Conservation (phyloP, 2,329 filamentous ascomycete genomes). For the Exserohilum rostratum region DNA sequence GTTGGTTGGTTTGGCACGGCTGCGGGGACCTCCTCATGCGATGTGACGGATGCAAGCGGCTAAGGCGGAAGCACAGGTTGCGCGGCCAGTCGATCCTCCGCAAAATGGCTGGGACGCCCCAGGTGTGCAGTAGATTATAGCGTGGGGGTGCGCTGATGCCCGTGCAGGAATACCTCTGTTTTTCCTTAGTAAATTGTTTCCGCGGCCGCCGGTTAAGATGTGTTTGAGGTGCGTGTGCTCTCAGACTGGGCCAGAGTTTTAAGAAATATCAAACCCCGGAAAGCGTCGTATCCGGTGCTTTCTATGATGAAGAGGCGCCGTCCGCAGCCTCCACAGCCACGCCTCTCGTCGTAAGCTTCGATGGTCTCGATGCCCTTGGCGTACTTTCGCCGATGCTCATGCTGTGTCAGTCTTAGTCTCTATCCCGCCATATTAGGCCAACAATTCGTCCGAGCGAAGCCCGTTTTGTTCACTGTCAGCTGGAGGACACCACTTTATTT, state of each 20-base stretch:
- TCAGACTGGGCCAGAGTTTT: not conserved
- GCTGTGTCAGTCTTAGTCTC: too few species aligned
- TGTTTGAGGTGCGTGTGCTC: not conserved
- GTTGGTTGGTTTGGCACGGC: not conserved
- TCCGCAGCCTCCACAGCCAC: constrained; percentile 26
- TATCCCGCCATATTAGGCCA: not conserved
- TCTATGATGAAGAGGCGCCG: constrained; percentile 9
- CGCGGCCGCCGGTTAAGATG: not conserved
- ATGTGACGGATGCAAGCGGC: constrained; percentile 1
- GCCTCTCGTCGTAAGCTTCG: constrained; percentile 1
- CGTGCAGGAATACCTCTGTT: not conserved
- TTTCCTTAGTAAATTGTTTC: not conserved
- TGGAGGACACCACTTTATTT: not conserved
- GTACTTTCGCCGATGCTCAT: not conserved
- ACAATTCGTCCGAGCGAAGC: not conserved
- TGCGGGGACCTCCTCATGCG: constrained; percentile 2
- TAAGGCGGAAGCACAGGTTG: not conserved
- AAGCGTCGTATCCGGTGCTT: constrained; percentile 2
- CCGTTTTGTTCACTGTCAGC: not conserved
- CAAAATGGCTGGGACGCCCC: not conserved
- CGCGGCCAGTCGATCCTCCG: not conserved
- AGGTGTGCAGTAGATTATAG: not conserved
- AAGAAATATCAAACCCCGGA: constrained; percentile 1
- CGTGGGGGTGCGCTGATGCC: too few species aligned
- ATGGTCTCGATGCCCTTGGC: not conserved